Conservation (phyloP, 2,329 filamentous ascomycete genomes). For the Pezicula rhizophila region DNA sequence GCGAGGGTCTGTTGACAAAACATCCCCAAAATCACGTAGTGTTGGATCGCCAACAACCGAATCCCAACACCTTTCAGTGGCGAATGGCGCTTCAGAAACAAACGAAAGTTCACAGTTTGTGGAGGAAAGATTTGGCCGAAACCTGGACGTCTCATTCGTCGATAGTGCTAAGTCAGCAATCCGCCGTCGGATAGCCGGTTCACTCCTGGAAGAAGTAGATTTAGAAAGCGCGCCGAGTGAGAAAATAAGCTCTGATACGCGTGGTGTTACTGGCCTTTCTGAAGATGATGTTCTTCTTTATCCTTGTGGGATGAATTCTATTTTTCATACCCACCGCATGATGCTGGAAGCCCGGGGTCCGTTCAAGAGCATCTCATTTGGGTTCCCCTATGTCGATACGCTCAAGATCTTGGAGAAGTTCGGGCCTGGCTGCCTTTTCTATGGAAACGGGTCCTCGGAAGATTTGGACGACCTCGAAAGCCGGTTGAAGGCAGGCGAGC, state of each 20-base stretch:
- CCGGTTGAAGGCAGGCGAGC: conserved; percentile 65
- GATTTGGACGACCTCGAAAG: conserved; percentile 81
- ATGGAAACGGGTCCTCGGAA: conserved; percentile 68
- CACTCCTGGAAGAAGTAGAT: conserved; percentile 67
- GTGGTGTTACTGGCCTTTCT: conserved; percentile 59
- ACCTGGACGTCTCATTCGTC: conserved; percentile 74
- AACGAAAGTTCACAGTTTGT: conserved; percentile 75
- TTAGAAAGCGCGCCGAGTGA: conserved; percentile 50
- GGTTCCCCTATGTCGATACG: conserved; percentile 97
- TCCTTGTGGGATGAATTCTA: conserved; percentile 89
- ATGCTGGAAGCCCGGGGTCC: conserved; percentile 59
- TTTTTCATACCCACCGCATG: conserved; percentile 79
- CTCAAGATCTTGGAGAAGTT: conserved; percentile 94
- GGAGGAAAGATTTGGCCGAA: conserved; percentile 90
- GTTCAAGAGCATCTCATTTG: conserved; percentile 78
- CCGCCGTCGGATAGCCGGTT: conserved; percentile 79
- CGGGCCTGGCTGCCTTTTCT: conserved; percentile 82
- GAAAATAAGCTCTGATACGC: conserved; percentile 40
- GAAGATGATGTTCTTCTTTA: conserved; percentile 88
- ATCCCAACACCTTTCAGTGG: not conserved
- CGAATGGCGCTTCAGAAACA: conserved; percentile 19
- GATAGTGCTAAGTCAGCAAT: conserved; percentile 81
- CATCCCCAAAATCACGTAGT: conserved; percentile 15
- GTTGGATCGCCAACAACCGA: not conserved
- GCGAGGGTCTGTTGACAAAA: conserved; percentile 45